These are phyloP conservation scores for Fibroporia radiculosa DNA, from an alignment of 768 basidiomycete species.

Conservation along the genomic window DNA sequence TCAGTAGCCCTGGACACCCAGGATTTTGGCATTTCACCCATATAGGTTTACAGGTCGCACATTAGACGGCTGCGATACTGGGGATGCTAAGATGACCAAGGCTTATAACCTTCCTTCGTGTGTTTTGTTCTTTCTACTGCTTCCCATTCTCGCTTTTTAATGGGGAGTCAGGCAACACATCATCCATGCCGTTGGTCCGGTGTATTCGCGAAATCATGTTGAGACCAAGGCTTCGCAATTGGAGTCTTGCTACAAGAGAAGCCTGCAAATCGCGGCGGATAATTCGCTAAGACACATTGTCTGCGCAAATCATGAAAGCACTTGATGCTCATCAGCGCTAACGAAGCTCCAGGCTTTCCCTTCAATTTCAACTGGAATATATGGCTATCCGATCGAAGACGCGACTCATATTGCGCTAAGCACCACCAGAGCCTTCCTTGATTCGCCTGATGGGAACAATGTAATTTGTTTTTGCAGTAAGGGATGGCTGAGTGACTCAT, in stretches of 20 bases:
- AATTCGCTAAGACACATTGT: slow-evolving; percentile 62
- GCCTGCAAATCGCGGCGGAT: slow-evolving; percentile 53
- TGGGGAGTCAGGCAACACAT: slow-evolving; percentile 46
- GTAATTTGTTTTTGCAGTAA: slow-evolving; percentile 9
- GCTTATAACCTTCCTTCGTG: slow-evolving; percentile 75
- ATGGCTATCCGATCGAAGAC: slow-evolving; percentile 67
- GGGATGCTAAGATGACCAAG: slow-evolving; percentile 71
- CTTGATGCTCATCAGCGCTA: neutral
- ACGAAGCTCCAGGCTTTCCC: slow-evolving; percentile 58
- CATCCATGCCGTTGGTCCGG: slow-evolving; percentile 78
- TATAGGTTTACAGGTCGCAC: slow-evolving; percentile 39
- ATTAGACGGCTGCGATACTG: slow-evolving; percentile 61
- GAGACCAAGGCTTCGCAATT: slow-evolving; percentile 46
- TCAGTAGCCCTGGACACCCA: slow-evolving; percentile 23
- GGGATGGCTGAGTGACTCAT: too few relatives aligned
- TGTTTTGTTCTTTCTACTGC: slow-evolving; percentile 21
- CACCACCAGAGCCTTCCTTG: slow-evolving; percentile 48
- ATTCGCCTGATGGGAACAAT: slow-evolving; percentile 39
- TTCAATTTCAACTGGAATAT: slow-evolving; percentile 73
- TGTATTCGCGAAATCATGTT: slow-evolving; percentile 39
- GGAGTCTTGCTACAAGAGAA: slow-evolving; percentile 59
- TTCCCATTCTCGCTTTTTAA: neutral
- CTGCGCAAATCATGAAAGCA: slow-evolving; percentile 18
- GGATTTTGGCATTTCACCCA: neutral
- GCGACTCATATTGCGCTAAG: slow-evolving; percentile 67